Conservation (phyloP, 495 filamentous ascomycete genomes). For the Darksidea phi region DNA sequence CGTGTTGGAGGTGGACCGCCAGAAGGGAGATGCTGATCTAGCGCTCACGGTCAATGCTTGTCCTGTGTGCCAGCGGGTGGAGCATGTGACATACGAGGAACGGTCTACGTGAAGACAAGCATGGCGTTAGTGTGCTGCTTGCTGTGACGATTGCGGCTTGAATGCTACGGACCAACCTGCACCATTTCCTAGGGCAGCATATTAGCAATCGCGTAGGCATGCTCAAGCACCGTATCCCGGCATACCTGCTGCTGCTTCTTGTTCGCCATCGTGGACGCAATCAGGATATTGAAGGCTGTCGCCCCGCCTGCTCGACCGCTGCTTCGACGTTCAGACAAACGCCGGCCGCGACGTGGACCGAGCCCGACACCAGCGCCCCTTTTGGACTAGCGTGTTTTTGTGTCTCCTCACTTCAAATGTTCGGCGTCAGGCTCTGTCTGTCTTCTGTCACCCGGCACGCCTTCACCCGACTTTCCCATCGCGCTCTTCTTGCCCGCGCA, state of each 20-base stretch:
- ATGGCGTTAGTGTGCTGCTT: constrained; percentile 21
- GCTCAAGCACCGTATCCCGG: neutral
- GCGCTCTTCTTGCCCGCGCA: neutral
- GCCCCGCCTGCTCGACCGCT: too few species aligned
- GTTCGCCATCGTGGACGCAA: constrained; percentile 33
- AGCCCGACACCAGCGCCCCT: neutral
- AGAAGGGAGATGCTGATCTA: constrained; percentile 70
- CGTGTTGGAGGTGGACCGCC: constrained; percentile 62
- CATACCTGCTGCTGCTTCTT: constrained; percentile 37
- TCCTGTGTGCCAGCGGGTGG: neutral
- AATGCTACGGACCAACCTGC: constrained; percentile 84
- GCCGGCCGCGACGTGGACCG: neutral
- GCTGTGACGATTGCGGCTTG: constrained; percentile 23
- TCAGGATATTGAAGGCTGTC: too few species aligned
- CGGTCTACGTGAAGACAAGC: constrained; percentile 48
- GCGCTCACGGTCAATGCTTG: constrained; percentile 2
- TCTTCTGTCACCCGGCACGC: neutral
- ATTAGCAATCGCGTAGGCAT: constrained; percentile 1
- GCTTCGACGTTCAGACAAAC: too few species aligned
- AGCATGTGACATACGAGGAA: constrained; percentile 54
- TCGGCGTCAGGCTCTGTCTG: constrained; percentile 17
- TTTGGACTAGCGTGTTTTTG: neutral
- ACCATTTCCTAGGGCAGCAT: constrained; percentile 82
- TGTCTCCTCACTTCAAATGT: constrained; percentile 16
- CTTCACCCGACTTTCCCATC: neutral